phyloP scores from a whole-genome alignment of 768 basidiomycete genomes.

The Xerocomus spinulosus region DNA sequence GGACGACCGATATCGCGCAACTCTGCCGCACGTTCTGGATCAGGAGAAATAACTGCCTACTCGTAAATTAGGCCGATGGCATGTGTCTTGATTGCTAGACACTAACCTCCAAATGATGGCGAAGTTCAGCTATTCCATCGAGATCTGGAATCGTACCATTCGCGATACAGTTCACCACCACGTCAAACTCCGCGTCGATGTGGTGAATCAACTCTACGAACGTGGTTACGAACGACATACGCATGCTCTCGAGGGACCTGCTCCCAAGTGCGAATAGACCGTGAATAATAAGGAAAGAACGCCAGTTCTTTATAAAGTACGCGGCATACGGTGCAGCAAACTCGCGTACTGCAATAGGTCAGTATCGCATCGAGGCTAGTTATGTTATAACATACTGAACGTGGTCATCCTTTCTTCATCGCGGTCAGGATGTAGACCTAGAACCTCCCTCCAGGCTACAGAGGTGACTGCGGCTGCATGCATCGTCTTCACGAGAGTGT shows the following conservation, averaged over 20 bases:
- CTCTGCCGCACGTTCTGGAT: constrained; percentile 4
- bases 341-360: constrained; percentile 1
- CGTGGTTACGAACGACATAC: constrained; percentile 5
- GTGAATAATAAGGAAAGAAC: constrained; percentile 12
- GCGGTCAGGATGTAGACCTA: constrained; percentile 1
- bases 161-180: constrained; percentile 12
- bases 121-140: constrained; percentile 3
- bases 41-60: not conserved
- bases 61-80: not conserved
- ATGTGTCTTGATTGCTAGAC: not conserved
- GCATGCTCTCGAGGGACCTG: constrained; percentile 5
- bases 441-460: not conserved
- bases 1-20: constrained; percentile 11
- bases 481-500: not conserved
- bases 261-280: constrained; percentile 6
- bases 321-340: constrained; percentile 5
- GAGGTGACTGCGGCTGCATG: not conserved
- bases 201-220: constrained; percentile 11
- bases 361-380: not conserved
- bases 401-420: constrained; percentile 8
- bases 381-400: constrained; percentile 3
- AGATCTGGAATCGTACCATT: constrained; percentile 9
- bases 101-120: constrained; percentile 3
- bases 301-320: constrained; percentile 6
- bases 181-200: constrained; percentile 8